Evolutionary conservation across 306 rosid genomes (phyloP), one percentile per base, ranked within the genome.

Genomic region (Canavalia ensiformis): DNA sequence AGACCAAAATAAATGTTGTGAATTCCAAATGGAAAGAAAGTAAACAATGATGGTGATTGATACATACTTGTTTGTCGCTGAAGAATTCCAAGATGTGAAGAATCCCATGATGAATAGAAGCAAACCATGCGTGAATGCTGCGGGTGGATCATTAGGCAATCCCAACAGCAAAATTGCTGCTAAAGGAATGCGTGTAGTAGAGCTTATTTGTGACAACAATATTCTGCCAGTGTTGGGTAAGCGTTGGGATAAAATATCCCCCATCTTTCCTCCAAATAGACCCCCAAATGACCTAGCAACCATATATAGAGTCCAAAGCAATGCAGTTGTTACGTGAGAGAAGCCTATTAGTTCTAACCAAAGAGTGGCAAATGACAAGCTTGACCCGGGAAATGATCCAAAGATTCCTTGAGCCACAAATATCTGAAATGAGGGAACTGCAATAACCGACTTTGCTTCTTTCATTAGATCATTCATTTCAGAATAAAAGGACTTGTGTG

Each of bases 391-490:
- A 62, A 94, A 94, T 25, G 98, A 86, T 30, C 98, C 98, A 37
- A 92, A 88, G 37, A 94, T 92, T 41, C 98, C 98, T 68, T 92
- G 98, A 72, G 98, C 97, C 56, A 94, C 97, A 68, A 94, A 84
- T 62, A 91, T 91, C 87, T 89, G 97, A 84, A 94, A 94, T 5
- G 97, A 79, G 11, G 90, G 95, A 70, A 92, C 91, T 54, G 70
- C 41, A 3, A 92, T 84, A 7, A 94, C 97, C 0, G 89, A 68
- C 29, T 88, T 92, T 4, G 95, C 85, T 89, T 94, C 97, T 35
- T 86, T 84, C 2, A 88, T 42, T n/a, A 90, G 54, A 30, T 85
- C 84, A 46, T 87, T 90, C 86, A 92, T 30, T 72, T 91, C 90
- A 34, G 74, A 69, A 59, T 68, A 64, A 64, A 90, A 88, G 1